These are phyloP conservation scores for Panaeolus cyanescens DNA, from an alignment of 768 basidiomycete genomes.

Conservation along the genomic window DNA sequence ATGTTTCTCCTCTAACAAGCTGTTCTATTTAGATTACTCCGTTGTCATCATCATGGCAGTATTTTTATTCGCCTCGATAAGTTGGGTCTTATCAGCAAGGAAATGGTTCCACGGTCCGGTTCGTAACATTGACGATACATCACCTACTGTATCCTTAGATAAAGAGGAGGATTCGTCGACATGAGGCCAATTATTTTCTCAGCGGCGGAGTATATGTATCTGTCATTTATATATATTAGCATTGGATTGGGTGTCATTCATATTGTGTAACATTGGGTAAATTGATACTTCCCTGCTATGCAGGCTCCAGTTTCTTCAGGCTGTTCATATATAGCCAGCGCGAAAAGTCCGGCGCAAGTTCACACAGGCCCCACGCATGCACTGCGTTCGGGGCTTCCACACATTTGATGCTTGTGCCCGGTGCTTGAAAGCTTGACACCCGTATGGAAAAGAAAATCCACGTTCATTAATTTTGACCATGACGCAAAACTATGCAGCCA, in stretches of 20 bases:
- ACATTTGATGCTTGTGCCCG: too few species aligned
- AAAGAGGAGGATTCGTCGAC: not conserved
- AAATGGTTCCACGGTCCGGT: conserved; percentile 76
- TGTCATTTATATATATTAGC: not conserved
- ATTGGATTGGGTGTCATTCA: not conserved
- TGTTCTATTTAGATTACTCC: conserved; percentile 54
- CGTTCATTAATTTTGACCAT: too few species aligned
- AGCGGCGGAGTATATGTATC: not conserved
- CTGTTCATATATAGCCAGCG: too few species aligned
- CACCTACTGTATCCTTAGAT: not conserved
- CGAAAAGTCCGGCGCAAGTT: too few species aligned
- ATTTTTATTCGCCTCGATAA: conserved; percentile 62
- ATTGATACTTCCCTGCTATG: too few species aligned
- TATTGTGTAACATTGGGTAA: not conserved
- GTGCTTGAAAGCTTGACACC: too few species aligned
- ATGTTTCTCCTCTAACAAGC: conserved; percentile 1
- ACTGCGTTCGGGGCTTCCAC: too few species aligned
- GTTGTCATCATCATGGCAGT: conserved; percentile 67
- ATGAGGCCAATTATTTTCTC: not conserved
- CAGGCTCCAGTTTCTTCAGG: too few species aligned
- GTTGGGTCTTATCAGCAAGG: conserved; percentile 67
- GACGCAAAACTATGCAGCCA: too few species aligned
- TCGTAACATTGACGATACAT: conserved; percentile 42
- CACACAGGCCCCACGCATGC: too few species aligned
- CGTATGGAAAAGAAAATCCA: too few species aligned